These are phyloP conservation scores for Coniosporium tulheliwenetii DNA, from an alignment of 2,329 filamentous ascomycete species.

Conservation along the genomic window DNA sequence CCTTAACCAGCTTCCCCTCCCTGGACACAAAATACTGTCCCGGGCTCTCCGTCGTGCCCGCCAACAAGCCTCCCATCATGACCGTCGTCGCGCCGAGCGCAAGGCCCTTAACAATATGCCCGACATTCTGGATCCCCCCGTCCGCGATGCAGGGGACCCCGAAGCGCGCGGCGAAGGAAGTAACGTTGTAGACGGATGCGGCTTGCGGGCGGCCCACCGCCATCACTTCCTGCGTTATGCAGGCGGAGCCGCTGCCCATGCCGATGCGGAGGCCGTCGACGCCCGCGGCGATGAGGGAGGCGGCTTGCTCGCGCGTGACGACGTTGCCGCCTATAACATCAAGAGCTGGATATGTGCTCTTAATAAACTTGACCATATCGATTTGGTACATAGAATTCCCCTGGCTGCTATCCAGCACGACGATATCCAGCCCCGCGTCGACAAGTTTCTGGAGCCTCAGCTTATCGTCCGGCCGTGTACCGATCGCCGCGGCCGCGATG, in stretches of 20 bases:
- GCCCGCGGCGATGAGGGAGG: conserved; percentile 78
- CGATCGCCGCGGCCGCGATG: conserved; percentile 86
- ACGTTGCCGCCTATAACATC: conserved; percentile 98
- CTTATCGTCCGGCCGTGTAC: conserved; percentile 90
- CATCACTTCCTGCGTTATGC: conserved; percentile 99
- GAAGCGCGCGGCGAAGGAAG: conserved; percentile 77
- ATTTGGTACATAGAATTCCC: conserved; percentile 98
- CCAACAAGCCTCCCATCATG: conserved; percentile 98
- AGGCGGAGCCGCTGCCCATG: conserved; percentile 96
- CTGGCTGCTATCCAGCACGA: conserved; percentile 90
- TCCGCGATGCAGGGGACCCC: conserved; percentile 97
- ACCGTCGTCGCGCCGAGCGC: conserved; percentile 86
- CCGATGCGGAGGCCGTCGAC: conserved; percentile 94
- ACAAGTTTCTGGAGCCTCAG: conserved; percentile 70
- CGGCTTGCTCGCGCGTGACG: conserved; percentile 92
- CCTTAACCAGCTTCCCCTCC: conserved; percentile 96
- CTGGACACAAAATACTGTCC: conserved; percentile 92
- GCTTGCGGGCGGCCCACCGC: conserved; percentile 94
- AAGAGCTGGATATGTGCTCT: conserved; percentile 66
- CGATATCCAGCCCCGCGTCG: conserved; percentile 88
- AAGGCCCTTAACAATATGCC: conserved; percentile 97
- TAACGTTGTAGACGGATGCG: conserved; percentile 79
- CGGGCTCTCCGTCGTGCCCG: conserved; percentile 92
- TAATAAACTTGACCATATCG: conserved; percentile 95
- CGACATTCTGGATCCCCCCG: conserved; percentile 94